Evolutionary conservation across 768 basidiomycete genomes (phyloP).

Genomic region (Leccinum longicurvipes): DNA sequence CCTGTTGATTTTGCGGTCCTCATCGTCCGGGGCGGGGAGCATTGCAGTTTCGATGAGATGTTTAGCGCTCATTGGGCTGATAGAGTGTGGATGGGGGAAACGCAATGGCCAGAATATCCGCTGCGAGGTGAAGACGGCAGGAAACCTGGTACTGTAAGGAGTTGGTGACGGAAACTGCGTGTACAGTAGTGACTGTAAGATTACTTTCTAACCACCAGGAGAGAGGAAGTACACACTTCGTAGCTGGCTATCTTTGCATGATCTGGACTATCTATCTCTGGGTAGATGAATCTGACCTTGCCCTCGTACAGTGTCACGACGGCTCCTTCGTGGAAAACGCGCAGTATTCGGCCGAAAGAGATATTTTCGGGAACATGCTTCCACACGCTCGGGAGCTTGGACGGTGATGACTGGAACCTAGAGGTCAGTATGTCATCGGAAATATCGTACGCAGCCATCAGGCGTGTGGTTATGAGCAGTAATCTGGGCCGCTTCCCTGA

Average conservation of each 20-base stretch:
- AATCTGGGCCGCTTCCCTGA: constrained; percentile 25
- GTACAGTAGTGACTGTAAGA: background rate
- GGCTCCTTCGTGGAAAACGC: constrained; percentile 25
- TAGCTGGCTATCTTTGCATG: constrained; percentile 19
- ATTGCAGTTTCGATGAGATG: constrained; percentile 22
- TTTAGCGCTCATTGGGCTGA: constrained; percentile 6
- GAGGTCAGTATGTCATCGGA: constrained; percentile 16
- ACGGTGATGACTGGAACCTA: constrained; percentile 3
- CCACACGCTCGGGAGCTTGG: constrained; percentile 18
- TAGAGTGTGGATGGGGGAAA: constrained; percentile 8
- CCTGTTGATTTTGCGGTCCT: constrained; percentile 19
- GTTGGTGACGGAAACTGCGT: constrained; percentile 19
- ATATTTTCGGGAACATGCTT: constrained; percentile 17
- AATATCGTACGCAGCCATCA: constrained; percentile 30
- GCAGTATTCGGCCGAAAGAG: constrained; percentile 28
- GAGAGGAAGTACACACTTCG: constrained; percentile 8
- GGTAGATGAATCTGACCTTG: constrained; percentile 24
- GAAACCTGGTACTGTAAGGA: constrained; percentile 16
- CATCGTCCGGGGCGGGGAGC: constrained; percentile 14
- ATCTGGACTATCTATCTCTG: constrained; percentile 20
- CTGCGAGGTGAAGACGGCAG: constrained; percentile 25
- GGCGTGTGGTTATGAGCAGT: constrained; percentile 24
- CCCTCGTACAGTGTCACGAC: constrained; percentile 27
- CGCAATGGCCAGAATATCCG: constrained; percentile 29
- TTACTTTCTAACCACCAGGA: background rate